phyloP scores from a whole-genome alignment of 352 stramenopile genomes.

The Aphanomyces invadans region DNA sequence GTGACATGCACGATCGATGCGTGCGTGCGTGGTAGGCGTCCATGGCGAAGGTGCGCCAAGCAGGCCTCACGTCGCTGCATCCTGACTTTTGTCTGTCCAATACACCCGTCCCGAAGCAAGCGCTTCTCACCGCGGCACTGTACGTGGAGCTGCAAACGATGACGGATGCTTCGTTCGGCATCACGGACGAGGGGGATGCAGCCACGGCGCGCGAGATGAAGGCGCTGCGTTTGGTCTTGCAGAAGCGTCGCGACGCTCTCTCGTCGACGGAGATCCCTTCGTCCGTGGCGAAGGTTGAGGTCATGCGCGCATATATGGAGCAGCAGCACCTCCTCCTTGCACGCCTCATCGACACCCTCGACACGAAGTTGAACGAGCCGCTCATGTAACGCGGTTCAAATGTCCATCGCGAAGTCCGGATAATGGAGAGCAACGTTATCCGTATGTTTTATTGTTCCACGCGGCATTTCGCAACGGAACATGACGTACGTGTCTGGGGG shows the following conservation, averaged over 20 bases:
- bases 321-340: constrained; percentile 9
- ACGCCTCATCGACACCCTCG: neutral
- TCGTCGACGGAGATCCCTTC: neutral
- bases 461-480: neutral
- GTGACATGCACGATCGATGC: no score
- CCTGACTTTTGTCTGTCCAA: constrained; percentile 35
- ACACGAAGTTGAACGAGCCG: neutral
- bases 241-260: neutral
- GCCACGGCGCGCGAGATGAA: neutral
- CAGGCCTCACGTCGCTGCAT: constrained; percentile 33
- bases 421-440: neutral
- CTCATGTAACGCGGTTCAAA: constrained; percentile 14
- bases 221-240: neutral
- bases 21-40: neutral
- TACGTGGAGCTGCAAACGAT: neutral
- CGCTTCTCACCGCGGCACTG: neutral
- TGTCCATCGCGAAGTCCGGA: neutral
- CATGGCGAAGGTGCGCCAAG: constrained; percentile 15
- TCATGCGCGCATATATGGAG: constrained; percentile 10
- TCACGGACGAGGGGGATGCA: neutral
- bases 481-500: constrained; percentile 61
- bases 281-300: neutral
- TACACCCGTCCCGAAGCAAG: neutral
- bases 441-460: constrained; percentile 3
- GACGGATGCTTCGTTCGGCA: neutral